Percentiles rank a stretch among this genome's conserved stretches.
phyloP scores from a whole-genome alignment of 1,284 basidiomycete species.

The Pulchroboletus neoregius region DNA sequence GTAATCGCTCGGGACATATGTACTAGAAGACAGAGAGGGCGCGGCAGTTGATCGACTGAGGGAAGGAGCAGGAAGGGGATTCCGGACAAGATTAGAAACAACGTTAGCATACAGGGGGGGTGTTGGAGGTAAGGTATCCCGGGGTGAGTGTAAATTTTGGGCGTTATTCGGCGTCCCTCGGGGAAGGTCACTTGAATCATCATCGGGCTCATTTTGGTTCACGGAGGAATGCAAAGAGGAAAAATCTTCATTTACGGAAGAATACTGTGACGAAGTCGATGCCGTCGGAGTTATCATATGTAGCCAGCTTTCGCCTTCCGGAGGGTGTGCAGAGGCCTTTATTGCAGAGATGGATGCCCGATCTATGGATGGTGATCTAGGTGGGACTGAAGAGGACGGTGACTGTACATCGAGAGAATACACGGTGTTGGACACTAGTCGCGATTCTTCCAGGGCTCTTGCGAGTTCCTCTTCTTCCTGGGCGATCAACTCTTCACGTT shows the following conservation, averaged over 20 bases:
- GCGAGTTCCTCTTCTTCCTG: constrained; percentile 64
- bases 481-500: constrained; percentile 32
- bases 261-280: constrained; percentile 23
- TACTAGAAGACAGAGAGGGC: constrained; percentile 8
- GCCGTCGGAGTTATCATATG: constrained; percentile 32
- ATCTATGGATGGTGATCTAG: constrained; percentile 14
- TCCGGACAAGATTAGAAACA: constrained; percentile 23
- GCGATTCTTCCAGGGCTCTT: constrained; percentile 60
- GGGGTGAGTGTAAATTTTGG: constrained; percentile 1
- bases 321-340: constrained; percentile 15
- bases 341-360: constrained; percentile 15
- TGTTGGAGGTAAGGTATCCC: constrained; percentile 12
- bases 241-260: constrained; percentile 12
- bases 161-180: constrained; percentile 7
- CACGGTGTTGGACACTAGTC: constrained; percentile 30
- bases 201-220: constrained; percentile 6
- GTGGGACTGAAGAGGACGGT: constrained; percentile 7
- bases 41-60: constrained; percentile 8
- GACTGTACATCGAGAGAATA: constrained; percentile 20
- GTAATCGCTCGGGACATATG: constrained; percentile 14
- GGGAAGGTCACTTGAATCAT: constrained; percentile 4
- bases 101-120: constrained; percentile 28
- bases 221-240: not conserved
- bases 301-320: constrained; percentile 34
- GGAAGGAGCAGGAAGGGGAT: constrained; percentile 12